Base-by-base conservation (phyloP, 1,284 basidiomycete genomes). In the Ustilago nuda region DNA sequence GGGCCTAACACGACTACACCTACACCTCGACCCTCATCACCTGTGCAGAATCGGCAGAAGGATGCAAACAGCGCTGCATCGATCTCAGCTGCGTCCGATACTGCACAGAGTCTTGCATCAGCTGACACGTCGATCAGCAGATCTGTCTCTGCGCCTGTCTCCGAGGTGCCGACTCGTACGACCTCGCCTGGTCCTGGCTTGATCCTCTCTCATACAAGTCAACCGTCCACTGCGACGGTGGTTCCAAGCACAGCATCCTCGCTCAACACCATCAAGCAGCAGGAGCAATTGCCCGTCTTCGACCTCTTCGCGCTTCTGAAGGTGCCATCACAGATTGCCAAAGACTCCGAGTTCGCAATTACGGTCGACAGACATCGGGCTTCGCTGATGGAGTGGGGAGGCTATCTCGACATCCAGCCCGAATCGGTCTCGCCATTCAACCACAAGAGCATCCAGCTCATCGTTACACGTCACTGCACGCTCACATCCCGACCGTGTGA, bases 381-480 rank as follows among this genome's bases (percentile, higher is more conserved):
- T 2, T 61, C 72, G 17, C 63, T 77, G 46, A 70, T 71, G 39
- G 70, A 74, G 19, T 79, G 80, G 76, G 66, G 77, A 30, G 59
- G 58, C 6, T 79, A 78, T 30, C 72, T 80, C 36, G 68, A 68
- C 36, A 48, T 72, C 30, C 73, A 74, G 48, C 64, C 77, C 91
- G 93, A 86, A 92, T 94, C 85, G 19, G 72, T 82, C 33, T 79
- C 93, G 48, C 93, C 96, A 35, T 94, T 95, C 85, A 93, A 95
- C 84, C 98, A 96, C 83, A 96, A 98, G 84, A 91, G 91, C 79
- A 92, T 98, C 85, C 91, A 89, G 78, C 84, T 94, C 9, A 90
- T 92, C 87, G 90, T 92, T 78, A 92, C 90, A 80, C 92, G 90
- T 9, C 88, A 94, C 41, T 93, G 92, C 27, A 91, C 90, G 30